Conservation (phyloP, 1,139 yeast genomes). For the Scheffersomyces parashehatae region DNA sequence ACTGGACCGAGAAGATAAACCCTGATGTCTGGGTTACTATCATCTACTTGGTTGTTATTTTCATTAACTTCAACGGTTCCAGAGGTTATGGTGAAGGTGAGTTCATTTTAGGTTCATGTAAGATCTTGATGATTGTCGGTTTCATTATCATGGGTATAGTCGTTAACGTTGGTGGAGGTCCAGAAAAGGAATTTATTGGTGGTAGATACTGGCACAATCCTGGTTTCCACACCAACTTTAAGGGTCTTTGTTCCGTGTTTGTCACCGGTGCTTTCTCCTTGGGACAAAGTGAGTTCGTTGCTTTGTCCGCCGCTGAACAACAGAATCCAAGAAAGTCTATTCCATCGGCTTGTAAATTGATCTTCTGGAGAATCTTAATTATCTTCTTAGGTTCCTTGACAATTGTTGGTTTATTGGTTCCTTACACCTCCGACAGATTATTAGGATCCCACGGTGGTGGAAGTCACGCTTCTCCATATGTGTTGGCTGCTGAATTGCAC, state of each 20-base stretch:
- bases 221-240: constrained; percentile 27
- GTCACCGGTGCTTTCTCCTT: constrained; percentile 46
- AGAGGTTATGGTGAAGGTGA: constrained; percentile 38
- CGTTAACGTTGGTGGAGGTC: constrained; percentile 30
- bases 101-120: constrained; percentile 25
- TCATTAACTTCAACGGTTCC: constrained; percentile 29
- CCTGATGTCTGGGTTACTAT: constrained; percentile 33
- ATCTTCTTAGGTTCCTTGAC: constrained; percentile 44
- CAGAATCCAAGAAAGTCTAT: constrained; percentile 41
- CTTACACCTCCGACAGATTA: constrained; percentile 37
- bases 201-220: constrained; percentile 34
- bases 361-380: constrained; percentile 38
- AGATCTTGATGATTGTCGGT: constrained; percentile 22
- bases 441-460: constrained; percentile 40
- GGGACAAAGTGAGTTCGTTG: constrained; percentile 46
- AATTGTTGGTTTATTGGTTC: constrained; percentile 45
- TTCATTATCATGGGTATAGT: constrained; percentile 33
- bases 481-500: constrained; percentile 44
- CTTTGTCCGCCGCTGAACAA: constrained; percentile 44
- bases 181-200: constrained; percentile 24
- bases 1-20: constrained; percentile 28
- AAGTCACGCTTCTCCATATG: constrained; percentile 46
- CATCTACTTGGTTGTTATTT: constrained; percentile 23
- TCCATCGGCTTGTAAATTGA: constrained; percentile 43
- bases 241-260: constrained; percentile 42